These are phyloP conservation scores for Ophiocordyceps sinensis DNA, from an alignment of 2,329 filamentous ascomycete species.

Conservation along the genomic window DNA sequence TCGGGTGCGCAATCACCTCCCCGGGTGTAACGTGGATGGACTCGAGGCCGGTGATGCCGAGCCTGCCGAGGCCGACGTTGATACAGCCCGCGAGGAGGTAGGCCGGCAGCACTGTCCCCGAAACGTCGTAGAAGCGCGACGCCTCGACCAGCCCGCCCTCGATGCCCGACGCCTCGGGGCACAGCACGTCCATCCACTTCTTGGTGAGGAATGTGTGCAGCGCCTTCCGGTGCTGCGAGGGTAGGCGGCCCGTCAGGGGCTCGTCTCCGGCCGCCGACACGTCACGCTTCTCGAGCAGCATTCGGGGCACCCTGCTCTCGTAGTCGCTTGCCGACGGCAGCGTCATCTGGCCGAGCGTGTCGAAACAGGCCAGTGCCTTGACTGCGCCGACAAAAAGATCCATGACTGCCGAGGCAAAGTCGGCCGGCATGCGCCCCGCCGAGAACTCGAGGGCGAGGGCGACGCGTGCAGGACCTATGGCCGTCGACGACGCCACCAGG, in stretches of 20 bases:
- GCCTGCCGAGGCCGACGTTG: slow-evolving; percentile 24
- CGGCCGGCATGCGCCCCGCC: slow-evolving; percentile 24
- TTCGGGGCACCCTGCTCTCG: slow-evolving; percentile 19
- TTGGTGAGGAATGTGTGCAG: slow-evolving; percentile 26
- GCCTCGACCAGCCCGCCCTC: slow-evolving; percentile 26
- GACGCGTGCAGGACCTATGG: slow-evolving; percentile 19
- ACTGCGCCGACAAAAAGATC: slow-evolving; percentile 30
- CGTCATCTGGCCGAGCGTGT: slow-evolving; percentile 29
- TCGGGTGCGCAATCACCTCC: slow-evolving; percentile 35
- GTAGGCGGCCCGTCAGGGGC: slow-evolving; percentile 12
- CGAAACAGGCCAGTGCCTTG: slow-evolving; percentile 29
- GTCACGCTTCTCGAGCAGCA: slow-evolving; percentile 21
- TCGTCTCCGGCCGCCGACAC: slow-evolving; percentile 4
- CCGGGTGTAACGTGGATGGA: slow-evolving; percentile 26
- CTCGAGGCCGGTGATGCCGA: slow-evolving; percentile 21
- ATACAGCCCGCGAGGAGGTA: slow-evolving; percentile 29
- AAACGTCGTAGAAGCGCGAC: slow-evolving; percentile 36
- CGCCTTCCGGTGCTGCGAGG: slow-evolving; percentile 22
- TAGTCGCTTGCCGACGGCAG: slow-evolving; percentile 27
- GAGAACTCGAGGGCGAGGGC: slow-evolving; percentile 31
- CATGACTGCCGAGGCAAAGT: slow-evolving; percentile 29
- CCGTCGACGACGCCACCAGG: slow-evolving; percentile 28
- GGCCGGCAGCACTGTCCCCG: slow-evolving; percentile 33
- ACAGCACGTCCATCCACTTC: slow-evolving; percentile 30
- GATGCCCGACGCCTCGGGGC: slow-evolving; percentile 22